Conservation (phyloP, 345 rosid genomes). For the Aquilaria sinensis region DNA sequence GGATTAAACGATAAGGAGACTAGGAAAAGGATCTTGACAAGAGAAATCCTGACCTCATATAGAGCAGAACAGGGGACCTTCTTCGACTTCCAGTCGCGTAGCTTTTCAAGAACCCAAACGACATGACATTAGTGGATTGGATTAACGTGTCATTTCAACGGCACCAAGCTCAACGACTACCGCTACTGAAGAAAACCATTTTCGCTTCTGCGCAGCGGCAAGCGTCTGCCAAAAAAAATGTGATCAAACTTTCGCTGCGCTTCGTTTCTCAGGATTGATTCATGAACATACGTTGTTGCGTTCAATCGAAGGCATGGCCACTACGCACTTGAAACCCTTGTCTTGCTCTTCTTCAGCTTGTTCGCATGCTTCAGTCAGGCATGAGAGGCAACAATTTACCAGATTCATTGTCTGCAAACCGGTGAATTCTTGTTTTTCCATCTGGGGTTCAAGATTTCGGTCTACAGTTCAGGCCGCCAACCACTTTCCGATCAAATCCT, state of each 20-base stretch:
- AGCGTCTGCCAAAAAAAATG: no score
- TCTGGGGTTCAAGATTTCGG: constrained; percentile 36
- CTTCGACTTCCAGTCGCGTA: no score
- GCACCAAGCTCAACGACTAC: background rate
- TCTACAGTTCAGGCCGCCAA: constrained; percentile 32
- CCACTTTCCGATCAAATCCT: constrained; percentile 45
- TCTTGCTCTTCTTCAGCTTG: constrained; percentile 29
- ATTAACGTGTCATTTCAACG: background rate
- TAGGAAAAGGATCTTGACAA: no score
- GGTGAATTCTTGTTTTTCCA: constrained; percentile 27
- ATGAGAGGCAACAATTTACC: constrained; percentile 24
- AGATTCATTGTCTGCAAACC: constrained; percentile 26
- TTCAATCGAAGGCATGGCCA: constrained; percentile 32
- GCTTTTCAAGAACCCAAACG: no score
- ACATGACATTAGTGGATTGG: no score
- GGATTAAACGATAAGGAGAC: no score
- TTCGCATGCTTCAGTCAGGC: constrained; percentile 27
- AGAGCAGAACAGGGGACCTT: no score
- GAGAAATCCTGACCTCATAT: no score
- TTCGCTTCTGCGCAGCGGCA: background rate
- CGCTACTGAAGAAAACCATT: background rate
- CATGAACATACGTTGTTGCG: background rate
- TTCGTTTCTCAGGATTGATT: constrained; percentile 5
- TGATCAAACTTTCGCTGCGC: no score
- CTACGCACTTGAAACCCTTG: constrained; percentile 29